A percentile compares a stretch with the other conserved stretches of the same genome.
Conservation (phyloP, 176 grass and related monocot species). For the maize (Zea mays) region DNA sequence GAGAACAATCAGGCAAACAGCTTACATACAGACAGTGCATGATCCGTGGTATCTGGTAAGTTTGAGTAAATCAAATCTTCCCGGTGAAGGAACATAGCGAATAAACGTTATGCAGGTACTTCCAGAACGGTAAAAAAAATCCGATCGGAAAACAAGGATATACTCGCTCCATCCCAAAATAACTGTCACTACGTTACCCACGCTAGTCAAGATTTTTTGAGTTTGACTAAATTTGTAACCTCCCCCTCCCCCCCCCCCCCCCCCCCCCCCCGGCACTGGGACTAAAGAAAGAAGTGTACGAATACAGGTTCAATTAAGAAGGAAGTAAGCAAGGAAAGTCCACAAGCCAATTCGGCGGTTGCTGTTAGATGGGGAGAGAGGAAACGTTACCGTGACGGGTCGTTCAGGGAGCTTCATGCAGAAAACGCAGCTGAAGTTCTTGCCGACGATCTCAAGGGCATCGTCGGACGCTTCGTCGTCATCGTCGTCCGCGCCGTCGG, state of each 20-base stretch:
- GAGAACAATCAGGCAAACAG: too few species aligned
- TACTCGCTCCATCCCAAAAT: too few species aligned
- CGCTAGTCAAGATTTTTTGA: too few species aligned
- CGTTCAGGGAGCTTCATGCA: slow-evolving; percentile 92
- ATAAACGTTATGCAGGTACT: background rate
- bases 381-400: slow-evolving; percentile 69
- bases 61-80: slow-evolving; percentile 4
- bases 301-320: background rate
- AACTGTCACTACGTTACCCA: too few species aligned
- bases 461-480: slow-evolving; percentile 9
- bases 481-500: background rate
- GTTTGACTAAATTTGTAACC: background rate
- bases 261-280: too few species aligned
- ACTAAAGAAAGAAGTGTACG: too few species aligned
- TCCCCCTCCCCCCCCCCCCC: too few species aligned
- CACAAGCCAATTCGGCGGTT: too few species aligned
- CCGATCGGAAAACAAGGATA: background rate
- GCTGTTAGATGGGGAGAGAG: too few species aligned
- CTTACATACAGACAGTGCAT: background rate
- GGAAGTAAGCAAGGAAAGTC: background rate
- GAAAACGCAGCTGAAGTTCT: slow-evolving; percentile 76
- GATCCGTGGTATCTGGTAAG: background rate
- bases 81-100: background rate
- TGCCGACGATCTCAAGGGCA: slow-evolving; percentile 49
- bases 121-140: too few species aligned